Percentiles rank a stretch among this genome's conserved stretches.
These are phyloP conservation scores for Annulohypoxylon maeteangense DNA, from an alignment of 495 filamentous ascomycete species.

Conservation along the genomic window DNA sequence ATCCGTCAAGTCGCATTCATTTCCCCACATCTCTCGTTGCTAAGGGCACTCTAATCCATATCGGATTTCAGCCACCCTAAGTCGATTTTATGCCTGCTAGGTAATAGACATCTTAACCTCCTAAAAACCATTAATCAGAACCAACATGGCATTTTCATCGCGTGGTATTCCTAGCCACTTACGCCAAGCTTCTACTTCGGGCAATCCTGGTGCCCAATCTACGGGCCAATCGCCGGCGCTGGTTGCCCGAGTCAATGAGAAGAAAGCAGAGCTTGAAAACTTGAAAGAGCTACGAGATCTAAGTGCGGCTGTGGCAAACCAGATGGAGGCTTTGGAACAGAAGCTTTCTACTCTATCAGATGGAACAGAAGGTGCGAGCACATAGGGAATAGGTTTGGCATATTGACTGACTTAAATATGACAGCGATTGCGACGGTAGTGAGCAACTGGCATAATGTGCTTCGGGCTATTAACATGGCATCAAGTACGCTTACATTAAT, in stretches of 20 bases:
- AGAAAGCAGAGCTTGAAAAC: conserved; percentile 91
- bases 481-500: conserved; percentile 72
- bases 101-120: not conserved
- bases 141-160: conserved; percentile 50
- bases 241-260: conserved; percentile 88
- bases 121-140: not conserved
- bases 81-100: not conserved
- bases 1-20: not conserved
- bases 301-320: conserved; percentile 83
- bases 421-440: conserved; percentile 90
- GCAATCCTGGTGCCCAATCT: conserved; percentile 53
- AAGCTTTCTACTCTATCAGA: conserved; percentile 89
- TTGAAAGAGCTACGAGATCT: conserved; percentile 87
- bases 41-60: not conserved
- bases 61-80: conserved; percentile 1
- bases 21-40: not conserved
- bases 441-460: conserved; percentile 95
- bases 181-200: conserved; percentile 66
- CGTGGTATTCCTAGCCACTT: conserved; percentile 67
- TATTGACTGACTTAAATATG: conserved; percentile 17
- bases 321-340: conserved; percentile 91
- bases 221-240: conserved; percentile 81
- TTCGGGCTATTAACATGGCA: conserved; percentile 93
- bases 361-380: conserved; percentile 83
- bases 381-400: not conserved